Base-by-base conservation (phyloP, 805 yeast genomes). In the Yamadazyma akitaensis region DNA sequence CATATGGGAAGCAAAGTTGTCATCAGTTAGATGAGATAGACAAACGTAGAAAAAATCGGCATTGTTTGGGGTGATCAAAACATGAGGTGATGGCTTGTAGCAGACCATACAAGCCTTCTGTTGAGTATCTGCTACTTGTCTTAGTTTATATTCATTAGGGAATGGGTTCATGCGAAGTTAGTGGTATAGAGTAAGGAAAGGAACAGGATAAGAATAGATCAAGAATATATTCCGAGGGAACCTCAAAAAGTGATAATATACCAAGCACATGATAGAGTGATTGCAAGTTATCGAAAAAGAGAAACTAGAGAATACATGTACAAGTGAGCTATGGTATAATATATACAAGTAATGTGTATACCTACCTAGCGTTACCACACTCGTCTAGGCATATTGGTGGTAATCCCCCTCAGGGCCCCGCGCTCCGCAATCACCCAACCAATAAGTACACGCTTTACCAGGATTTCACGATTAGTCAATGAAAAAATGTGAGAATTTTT, bases 1-100 rank as follows among this genome's bases (percentile, higher is more conserved):
- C 2, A 63, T 44, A 0, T 70, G 62, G 2, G 56, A 56, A 13
- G 81, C 81, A 56, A 80, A 81, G 13, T 67, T 62, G 11, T 56
- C 61, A 55, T 80, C 84, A 21, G 56, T 56, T 40, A 80, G 58
- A 59, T 80, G 85, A 3, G 62, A 43, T 6, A 62, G 62, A 57
- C 85, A 80, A 3, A 74, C 63, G 54, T 78, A 79, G 55, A 80
- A 76, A 65, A 77, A 79, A 56, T 80, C 85, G 3, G 58, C 63
- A 37, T 73, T 73, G 47, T 69, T 73, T 24, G 67, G 65, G 2
- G 79, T 62, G 7, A 80, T 59, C 28, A 80, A 56, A 11, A 80
- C 84, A 0, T 72, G 54, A 5, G 61, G 41, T 0, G 80, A 61
- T 1, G 80, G 74, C 51, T 77, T 78, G 59, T 63, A 79, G 62